Base-by-base conservation (phyloP, 306 rosid species). In the Astragalus glycyphyllos region DNA sequence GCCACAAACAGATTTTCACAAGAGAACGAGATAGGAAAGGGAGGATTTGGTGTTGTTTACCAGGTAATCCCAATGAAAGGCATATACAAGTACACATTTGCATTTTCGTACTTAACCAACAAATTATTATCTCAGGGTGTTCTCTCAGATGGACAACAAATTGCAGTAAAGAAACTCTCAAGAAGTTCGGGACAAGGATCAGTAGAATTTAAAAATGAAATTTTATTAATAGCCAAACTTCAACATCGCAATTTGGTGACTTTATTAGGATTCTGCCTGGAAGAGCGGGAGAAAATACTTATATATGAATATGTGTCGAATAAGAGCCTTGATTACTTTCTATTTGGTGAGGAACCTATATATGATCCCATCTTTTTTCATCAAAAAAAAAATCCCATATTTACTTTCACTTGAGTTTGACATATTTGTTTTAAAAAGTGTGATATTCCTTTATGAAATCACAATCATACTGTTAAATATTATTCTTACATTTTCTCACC, bases 31-130 rank as follows among this genome's bases (percentile, higher is more conserved):
- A 55, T 83, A 46, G 91, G 90, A 35, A 53, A 58, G 64, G 88
- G 91, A 11, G 88, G 87, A 74, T 87, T 82, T 67, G 88, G 88
- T 16, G 69, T 42, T 6, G 91, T 84, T 16, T 86, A 77, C 79
- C 71, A 86, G 88, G 91, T 82, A 67, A 3, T 0, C 5, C 14
- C n/a, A 42, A 26, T 26, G 31, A 26, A 26, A 26, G 31, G 31
- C 31, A 26, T 26, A 26, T 42, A 10, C 3, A 8, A 0, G 11
- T 4, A 15, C 70, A 15, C 12, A 5, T 1, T 32, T 9, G 0
- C 34, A 0, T 64, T 7, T 8, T 15, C 29, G 1, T 12, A 17
- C 58, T 31, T 65, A 11, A 63, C 47, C 15, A n/a, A 63, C 2
- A 3, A 0, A 35, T 6, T 37, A 9, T 31, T 11, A 8, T 65